phyloP scores from a whole-genome alignment of 768 basidiomycete genomes.

The Baorangia bicolor region DNA sequence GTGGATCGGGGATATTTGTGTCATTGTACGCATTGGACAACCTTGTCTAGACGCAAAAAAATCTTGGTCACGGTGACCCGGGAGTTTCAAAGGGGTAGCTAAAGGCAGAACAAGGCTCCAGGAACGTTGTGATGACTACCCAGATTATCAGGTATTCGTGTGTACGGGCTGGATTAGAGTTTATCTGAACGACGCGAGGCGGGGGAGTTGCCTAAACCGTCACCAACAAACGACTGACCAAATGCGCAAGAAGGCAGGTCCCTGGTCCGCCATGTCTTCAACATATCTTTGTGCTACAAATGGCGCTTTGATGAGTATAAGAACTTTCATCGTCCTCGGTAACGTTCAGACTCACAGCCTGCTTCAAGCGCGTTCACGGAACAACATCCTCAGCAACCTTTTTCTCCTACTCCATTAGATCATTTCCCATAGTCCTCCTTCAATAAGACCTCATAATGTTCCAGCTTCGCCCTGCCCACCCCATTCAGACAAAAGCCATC shows the following conservation, averaged over 20 bases:
- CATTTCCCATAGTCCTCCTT: conserved; percentile 7
- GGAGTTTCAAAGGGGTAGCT: conserved; percentile 6
- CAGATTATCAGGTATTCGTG: conserved; percentile 11
- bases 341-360: conserved; percentile 16
- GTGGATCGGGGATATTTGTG: conserved; percentile 15
- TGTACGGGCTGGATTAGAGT: conserved; percentile 17
- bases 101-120: conserved; percentile 32
- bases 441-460: conserved; percentile 28
- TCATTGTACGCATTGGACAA: conserved; percentile 18
- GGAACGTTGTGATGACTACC: conserved; percentile 33
- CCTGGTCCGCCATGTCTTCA: conserved; percentile 13
- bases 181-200: conserved; percentile 17
- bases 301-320: conserved; percentile 29
- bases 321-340: conserved; percentile 16
- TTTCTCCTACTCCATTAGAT: conserved; percentile 20
- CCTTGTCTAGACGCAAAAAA: conserved; percentile 16
- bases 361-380: conserved; percentile 6
- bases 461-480: conserved; percentile 36
- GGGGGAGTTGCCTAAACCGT: conserved; percentile 28
- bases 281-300: conserved; percentile 38
- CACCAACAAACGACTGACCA: conserved; percentile 36
- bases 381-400: conserved; percentile 20
- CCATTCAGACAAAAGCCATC: conserved; percentile 37
- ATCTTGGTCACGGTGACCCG: neutral
- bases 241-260: conserved; percentile 29